These are phyloP conservation scores for Penstemon davidsonii DNA, from an alignment of 257 asterid genomes.

Conservation along the genomic window DNA sequence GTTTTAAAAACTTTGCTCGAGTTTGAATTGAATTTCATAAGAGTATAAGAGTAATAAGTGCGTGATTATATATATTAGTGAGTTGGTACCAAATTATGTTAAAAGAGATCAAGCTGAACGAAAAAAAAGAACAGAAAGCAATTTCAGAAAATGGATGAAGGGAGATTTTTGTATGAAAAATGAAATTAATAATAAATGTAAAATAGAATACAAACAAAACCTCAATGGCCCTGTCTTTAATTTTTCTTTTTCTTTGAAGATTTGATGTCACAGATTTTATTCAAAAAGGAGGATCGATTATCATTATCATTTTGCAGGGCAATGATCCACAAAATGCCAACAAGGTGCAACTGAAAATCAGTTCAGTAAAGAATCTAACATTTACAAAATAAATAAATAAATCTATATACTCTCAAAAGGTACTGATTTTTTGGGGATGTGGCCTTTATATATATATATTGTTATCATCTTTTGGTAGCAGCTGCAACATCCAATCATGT, in stretches of 20 bases:
- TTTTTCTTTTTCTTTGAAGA: background rate
- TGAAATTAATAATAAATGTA: too few species aligned
- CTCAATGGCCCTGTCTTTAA: background rate
- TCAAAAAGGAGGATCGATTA: slow-evolving; percentile 30
- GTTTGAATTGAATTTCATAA: too few species aligned
- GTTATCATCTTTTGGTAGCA: slow-evolving; percentile 35
- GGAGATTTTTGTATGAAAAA: too few species aligned
- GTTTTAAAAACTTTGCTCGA: too few species aligned
- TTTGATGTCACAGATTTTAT: background rate
- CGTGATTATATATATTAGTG: too few species aligned
- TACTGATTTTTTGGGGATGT: slow-evolving; percentile 25
- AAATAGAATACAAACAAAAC: too few species aligned
- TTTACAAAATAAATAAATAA: background rate
- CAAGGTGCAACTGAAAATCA: slow-evolving; percentile 40
- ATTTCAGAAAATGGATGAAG: too few species aligned
- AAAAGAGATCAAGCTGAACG: too few species aligned
- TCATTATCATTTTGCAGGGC: slow-evolving; percentile 39
- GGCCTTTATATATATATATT: slow-evolving; percentile 30
- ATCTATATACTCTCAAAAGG: slow-evolving; percentile 20
- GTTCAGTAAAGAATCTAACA: slow-evolving; percentile 36
- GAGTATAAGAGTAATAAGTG: too few species aligned
- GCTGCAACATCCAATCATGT: slow-evolving; percentile 47
- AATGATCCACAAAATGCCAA: slow-evolving; percentile 43
- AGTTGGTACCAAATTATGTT: too few species aligned
- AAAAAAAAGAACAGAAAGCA: too few species aligned